Evolutionary conservation across 2,329 filamentous ascomycete genomes (phyloP).

Genomic region (Stachybotrys chartarum): DNA sequence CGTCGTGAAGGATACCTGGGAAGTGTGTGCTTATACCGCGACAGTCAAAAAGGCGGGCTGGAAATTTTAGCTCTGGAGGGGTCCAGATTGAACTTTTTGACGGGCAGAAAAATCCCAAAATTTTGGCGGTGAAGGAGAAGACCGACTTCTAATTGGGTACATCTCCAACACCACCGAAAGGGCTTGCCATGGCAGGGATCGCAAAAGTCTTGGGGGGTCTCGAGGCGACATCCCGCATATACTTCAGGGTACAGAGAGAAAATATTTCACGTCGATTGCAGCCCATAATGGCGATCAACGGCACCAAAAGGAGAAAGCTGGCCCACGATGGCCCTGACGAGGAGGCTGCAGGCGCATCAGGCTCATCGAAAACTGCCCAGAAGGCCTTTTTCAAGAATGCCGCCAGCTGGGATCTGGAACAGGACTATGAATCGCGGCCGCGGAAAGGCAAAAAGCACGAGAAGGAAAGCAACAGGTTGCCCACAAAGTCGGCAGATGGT

Average conservation of each 20-base stretch:
- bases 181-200: background rate
- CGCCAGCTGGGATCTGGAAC: conserved; percentile 82
- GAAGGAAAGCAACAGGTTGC: conserved; percentile 66
- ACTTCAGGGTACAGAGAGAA: too few species aligned
- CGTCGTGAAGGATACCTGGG: background rate
- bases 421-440: conserved; percentile 77
- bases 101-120: conserved; percentile 27
- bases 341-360: conserved; percentile 17
- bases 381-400: conserved; percentile 67
- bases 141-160: conserved; percentile 12
- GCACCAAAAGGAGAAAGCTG: conserved; percentile 51
- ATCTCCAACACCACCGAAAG: too few species aligned
- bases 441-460: conserved; percentile 72
- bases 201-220: background rate
- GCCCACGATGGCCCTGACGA: conserved; percentile 44
- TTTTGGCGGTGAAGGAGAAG: conserved; percentile 28
- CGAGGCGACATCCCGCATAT: too few species aligned
- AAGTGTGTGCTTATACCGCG: background rate
- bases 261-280: conserved; percentile 4
- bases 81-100: conserved; percentile 8
- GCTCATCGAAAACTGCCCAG: conserved; percentile 34
- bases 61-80: conserved; percentile 8
- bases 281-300: conserved; percentile 36
- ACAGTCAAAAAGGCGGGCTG: conserved; percentile 1
- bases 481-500: conserved; percentile 81